phyloP scores from a whole-genome alignment of 148 eudicot genomes.

The Rhododendron mucronatum region DNA sequence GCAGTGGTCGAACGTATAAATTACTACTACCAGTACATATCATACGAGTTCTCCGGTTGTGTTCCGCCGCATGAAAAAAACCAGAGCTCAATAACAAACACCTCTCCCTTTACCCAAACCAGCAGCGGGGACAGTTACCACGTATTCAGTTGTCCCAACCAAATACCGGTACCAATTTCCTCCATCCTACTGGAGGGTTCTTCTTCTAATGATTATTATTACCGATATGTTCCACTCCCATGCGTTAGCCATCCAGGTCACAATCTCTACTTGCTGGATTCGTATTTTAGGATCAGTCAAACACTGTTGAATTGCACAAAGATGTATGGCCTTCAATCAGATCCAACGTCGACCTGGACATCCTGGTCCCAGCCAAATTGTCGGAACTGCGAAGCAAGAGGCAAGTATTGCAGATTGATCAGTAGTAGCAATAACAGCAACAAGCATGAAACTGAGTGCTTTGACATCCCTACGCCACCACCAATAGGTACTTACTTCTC shows the following conservation, averaged over 20 bases:
- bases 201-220: no score
- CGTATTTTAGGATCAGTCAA: neutral
- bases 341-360: neutral
- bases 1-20: neutral
- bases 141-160: neutral
- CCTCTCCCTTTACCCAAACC: neutral
- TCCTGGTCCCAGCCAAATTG: no score
- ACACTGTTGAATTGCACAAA: neutral
- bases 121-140: accelerated
- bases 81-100: neutral
- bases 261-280: neutral
- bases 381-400: accelerated
- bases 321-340: neutral
- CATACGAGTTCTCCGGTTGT: neutral
- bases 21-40: accelerated
- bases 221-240: neutral
- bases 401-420: no score
- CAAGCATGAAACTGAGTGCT: no score
- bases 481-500: no score
- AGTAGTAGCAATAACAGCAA: no score
- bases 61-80: neutral
- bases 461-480: no score
- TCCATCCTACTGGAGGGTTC: neutral
- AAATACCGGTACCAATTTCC: neutral
- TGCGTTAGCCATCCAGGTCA: neutral